phyloP scores from a whole-genome alignment of 2,329 filamentous ascomycete genomes.

The Aspergillus pseudotamarii region DNA sequence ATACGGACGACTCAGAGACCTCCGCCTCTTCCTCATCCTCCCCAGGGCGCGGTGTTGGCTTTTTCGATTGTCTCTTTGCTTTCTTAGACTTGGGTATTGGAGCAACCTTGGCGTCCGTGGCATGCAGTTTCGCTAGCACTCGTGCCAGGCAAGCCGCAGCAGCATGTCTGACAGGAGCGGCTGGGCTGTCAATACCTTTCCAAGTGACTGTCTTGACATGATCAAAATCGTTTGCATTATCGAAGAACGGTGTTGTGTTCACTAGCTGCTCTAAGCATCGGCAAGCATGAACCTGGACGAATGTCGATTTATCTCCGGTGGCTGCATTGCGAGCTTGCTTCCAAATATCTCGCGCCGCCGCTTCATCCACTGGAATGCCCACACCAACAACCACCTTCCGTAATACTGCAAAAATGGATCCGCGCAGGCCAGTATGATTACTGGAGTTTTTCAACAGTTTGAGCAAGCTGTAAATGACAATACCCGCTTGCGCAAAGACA shows the following conservation, averaged over 20 bases:
- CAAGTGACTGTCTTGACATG: slow-evolving; percentile 79
- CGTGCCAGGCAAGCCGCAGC: slow-evolving; percentile 84
- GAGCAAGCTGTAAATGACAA: slow-evolving; percentile 71
- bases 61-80: slow-evolving; percentile 73
- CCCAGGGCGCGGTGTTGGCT: slow-evolving; percentile 56
- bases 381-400: slow-evolving; percentile 78
- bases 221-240: slow-evolving; percentile 88
- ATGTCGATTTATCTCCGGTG: slow-evolving; percentile 75
- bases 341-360: slow-evolving; percentile 85
- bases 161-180: slow-evolving; percentile 75
- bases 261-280: slow-evolving; percentile 75
- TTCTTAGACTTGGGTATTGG: slow-evolving; percentile 65
- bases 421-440: slow-evolving; percentile 79
- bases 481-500: slow-evolving; percentile 77
- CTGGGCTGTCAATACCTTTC: slow-evolving; percentile 82
- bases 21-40: slow-evolving; percentile 76
- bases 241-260: slow-evolving; percentile 76
- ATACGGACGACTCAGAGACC: slow-evolving; percentile 72
- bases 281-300: slow-evolving; percentile 79
- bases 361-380: slow-evolving; percentile 77
- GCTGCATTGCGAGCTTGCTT: slow-evolving; percentile 82
- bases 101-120: slow-evolving; percentile 58
- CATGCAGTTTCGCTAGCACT: slow-evolving; percentile 79
- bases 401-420: slow-evolving; percentile 73
- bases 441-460: slow-evolving; percentile 80